phyloP scores from a whole-genome alignment of 2,329 filamentous ascomycete species.

The Plectosphaerella cucumerina region DNA sequence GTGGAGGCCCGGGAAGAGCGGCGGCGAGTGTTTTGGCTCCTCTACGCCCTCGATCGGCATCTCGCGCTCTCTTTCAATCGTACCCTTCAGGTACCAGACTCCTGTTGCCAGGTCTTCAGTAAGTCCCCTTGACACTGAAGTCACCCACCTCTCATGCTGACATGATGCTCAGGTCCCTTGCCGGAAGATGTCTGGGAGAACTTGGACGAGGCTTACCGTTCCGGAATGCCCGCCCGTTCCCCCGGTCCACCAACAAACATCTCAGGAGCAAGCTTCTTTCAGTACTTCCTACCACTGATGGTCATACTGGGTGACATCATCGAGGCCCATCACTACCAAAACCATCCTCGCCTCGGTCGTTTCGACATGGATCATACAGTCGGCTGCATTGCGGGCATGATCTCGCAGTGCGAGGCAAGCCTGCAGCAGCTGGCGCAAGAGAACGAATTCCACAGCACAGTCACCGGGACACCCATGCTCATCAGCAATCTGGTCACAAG shows the following conservation, averaged over 20 bases:
- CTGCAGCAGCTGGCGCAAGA: slow-evolving; percentile 24
- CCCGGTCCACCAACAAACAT: slow-evolving; percentile 33
- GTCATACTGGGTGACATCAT: slow-evolving; percentile 44
- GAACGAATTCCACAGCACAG: slow-evolving; percentile 6
- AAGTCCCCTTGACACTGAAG: background rate
- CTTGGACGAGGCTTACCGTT: slow-evolving; percentile 24
- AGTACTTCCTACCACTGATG: slow-evolving; percentile 46
- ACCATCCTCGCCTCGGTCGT: slow-evolving; percentile 36
- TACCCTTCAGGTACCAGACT: slow-evolving; percentile 38
- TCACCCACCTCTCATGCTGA: background rate
- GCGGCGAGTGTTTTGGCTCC: slow-evolving; percentile 42
- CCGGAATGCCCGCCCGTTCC: slow-evolving; percentile 25
- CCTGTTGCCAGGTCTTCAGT: slow-evolving; percentile 38
- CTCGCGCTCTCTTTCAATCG: slow-evolving; percentile 42
- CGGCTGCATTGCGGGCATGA: slow-evolving; percentile 27
- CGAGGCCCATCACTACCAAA: slow-evolving; percentile 37
- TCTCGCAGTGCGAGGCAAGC: slow-evolving; percentile 33
- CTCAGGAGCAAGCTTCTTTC: slow-evolving; percentile 40
- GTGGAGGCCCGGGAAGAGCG: slow-evolving; percentile 42
- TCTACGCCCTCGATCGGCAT: slow-evolving; percentile 43
- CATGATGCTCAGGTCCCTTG: slow-evolving; percentile 23
- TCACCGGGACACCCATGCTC: slow-evolving; percentile 4
- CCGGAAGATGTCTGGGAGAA: slow-evolving; percentile 36
- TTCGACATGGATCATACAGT: slow-evolving; percentile 29
- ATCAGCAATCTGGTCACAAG: slow-evolving; percentile 17